Base-by-base conservation (phyloP, 2,329 filamentous ascomycete genomes). In the Fusarium sp. region DNA sequence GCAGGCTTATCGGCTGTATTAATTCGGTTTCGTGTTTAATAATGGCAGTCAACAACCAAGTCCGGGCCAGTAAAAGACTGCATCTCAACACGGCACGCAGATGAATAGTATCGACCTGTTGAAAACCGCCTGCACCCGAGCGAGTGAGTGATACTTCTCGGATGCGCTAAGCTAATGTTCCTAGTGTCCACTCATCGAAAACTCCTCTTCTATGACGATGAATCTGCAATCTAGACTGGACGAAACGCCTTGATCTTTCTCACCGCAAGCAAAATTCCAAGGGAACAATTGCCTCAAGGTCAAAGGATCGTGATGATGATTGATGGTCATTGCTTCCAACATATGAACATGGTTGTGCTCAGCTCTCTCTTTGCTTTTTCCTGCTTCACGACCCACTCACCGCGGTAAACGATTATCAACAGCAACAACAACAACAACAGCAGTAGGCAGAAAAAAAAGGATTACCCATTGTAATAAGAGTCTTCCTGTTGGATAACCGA, bases 401-500 rank as follows among this genome's bases (percentile, higher is more conserved):
- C 37, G 30, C 42, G 47, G 33, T 50, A 37, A 7, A 38, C 13
- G 23, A 28, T 36, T 50, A 50, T 50, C 41, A 12, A 45, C 47
- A 51, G 23, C 15, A 36, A n/a, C 16, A 38, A 28, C 33, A 47
- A 23, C 42, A 9, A 30, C 16, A 38, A 28, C 33, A 47, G n/a
- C 42, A 9, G 20, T 12, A 55, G 33, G 40, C 36, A 30, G 31
- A 53, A 57, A 64, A 49, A 62, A 49, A 59, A 61, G 60, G 50
- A 50, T 62, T 66, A 62, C 50, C 46, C 37, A 28, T 69, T 23
- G 69, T 68, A 73, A 71, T 72, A 71, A 62, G 65, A 62, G 65
- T 63, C 61, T 59, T 72, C 62, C 69, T 64, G 67, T 74, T 74
- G 69, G 71, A 47, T 58, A 65, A 26, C 55, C 49, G 67, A 63